A percentile compares a stretch with the other conserved stretches of the same genome.
Evolutionary conservation across 2,329 filamentous ascomycete species (phyloP).

Genomic region (Ilyonectria destructans): DNA sequence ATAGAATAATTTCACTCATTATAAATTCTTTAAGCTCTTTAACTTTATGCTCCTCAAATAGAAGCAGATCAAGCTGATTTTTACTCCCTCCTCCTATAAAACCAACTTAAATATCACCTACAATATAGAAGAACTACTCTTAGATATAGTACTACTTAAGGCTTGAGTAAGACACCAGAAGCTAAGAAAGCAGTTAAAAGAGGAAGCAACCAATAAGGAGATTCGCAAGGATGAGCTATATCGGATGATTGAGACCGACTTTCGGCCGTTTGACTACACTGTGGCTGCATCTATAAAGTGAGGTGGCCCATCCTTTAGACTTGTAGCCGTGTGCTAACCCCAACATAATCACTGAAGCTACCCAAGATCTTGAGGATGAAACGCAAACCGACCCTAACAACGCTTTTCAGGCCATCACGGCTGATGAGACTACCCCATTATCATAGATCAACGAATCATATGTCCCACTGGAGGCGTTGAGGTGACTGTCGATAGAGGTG

Average conservation of each 20-base stretch:
- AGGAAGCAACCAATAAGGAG: slow-evolving; percentile 95
- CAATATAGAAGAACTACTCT: slow-evolving; percentile 91
- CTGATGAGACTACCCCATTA: slow-evolving; percentile 68
- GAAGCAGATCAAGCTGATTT: slow-evolving; percentile 92
- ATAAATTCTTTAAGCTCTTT: slow-evolving; percentile 90
- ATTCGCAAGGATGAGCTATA: slow-evolving; percentile 96
- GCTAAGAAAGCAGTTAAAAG: slow-evolving; percentile 90
- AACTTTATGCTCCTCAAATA: slow-evolving; percentile 89
- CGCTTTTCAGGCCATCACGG: slow-evolving; percentile 66
- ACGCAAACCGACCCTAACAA: slow-evolving; percentile 1
- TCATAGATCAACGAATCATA: slow-evolving; percentile 78
- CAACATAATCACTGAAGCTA: slow-evolving; percentile 57
- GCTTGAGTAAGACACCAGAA: slow-evolving; percentile 94
- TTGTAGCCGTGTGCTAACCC: slow-evolving; percentile 37
- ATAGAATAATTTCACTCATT: slow-evolving; percentile 88
- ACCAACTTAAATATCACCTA: slow-evolving; percentile 99
- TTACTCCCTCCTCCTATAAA: slow-evolving; percentile 95
- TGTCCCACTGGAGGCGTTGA: slow-evolving; percentile 91
- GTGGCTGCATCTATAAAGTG: slow-evolving; percentile 84
- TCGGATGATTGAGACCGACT: slow-evolving; percentile 63
- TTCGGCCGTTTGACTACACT: slow-evolving; percentile 96
- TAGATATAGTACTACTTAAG: slow-evolving; percentile 96
- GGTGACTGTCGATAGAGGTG: slow-evolving; percentile 91
- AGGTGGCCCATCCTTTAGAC: slow-evolving; percentile 46
- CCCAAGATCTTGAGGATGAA: slow-evolving; percentile 36